Evolutionary conservation across 306 rosid genomes (phyloP), one percentile per base, ranked within the genome.

Genomic region (Cucurbita argyrosperma): DNA sequence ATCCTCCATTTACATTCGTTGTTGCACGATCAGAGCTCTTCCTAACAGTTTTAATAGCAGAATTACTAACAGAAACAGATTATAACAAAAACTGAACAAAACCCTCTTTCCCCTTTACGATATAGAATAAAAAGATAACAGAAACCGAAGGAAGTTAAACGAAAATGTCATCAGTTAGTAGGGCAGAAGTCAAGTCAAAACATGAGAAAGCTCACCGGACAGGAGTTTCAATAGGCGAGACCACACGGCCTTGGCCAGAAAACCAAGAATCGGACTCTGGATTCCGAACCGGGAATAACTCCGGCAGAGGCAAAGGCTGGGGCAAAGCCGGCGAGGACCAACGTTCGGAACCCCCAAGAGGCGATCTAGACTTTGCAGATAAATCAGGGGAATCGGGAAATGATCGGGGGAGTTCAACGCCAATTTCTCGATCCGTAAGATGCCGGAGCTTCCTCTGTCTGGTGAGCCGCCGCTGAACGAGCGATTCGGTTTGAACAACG

Each of bases 251-350:
- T n/a, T 54, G 83, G 0, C 66, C 79, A 7, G 58, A 56, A 53
- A 14, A 18, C 77, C 50, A 62, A 45, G 71, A 8, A 16, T 62
- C 75, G 45, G 80, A 72, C 62, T 83, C 83, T 10, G 80, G 74
- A 37, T 80, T 82, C 42, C 87, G 85, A 61, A 65, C 69, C 78
- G 75, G 59, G 66, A 72, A 52, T 1, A 83, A 71, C 0, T 82
- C 94, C 3, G 96, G 98, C 30, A 84, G 87, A 14, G 96, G 96
- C 72, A 90, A 50, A n/a, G 92, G 90, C 16, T 78, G 88, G 4
- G 96, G 87, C 16, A 74, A 67, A 3, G 82, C 86, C 11, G 82
- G 69, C 23, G 80, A 66, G 0, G 86, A 83, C 87, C 90, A 83
- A 76, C 82, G 88, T 30, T 82, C 79, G 4, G 76, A 80, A n/a